These are phyloP conservation scores for Phycomyces nitens DNA, from an alignment of 192 early-diverging fungal genomes.

Conservation along the genomic window DNA sequence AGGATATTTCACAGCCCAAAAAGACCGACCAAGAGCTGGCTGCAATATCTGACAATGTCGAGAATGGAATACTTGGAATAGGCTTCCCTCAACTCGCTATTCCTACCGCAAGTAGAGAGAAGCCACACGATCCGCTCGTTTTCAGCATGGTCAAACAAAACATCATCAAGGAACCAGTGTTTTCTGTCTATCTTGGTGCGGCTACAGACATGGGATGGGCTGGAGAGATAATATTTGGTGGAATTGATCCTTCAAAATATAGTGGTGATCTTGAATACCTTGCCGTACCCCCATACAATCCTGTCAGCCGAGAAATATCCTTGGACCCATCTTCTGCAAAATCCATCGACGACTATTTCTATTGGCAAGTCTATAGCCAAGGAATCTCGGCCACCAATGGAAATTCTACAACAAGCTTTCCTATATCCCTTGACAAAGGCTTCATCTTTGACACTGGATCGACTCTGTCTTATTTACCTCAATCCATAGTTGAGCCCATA, in stretches of 20 bases:
- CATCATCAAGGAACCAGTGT: conserved; percentile 1
- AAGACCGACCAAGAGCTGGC: too few relatives aligned
- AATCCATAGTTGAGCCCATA: not conserved
- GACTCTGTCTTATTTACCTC: conserved; percentile 10
- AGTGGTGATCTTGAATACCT: conserved; percentile 41
- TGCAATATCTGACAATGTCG: not conserved
- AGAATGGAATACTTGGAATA: conserved; percentile 11
- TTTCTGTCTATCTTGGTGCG: conserved; percentile 6
- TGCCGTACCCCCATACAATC: conserved; percentile 4
- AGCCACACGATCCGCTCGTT: conserved; percentile 10
- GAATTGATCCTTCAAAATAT: conserved; percentile 39
- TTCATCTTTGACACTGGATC: conserved; percentile 16
- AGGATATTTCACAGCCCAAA: not conserved
- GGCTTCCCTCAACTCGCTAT: conserved; percentile 2
- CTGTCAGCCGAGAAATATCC: not conserved
- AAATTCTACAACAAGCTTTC: not conserved
- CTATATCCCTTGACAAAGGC: not conserved
- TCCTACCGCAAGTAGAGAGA: not conserved
- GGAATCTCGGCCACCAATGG: conserved; percentile 1
- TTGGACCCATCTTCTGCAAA: not conserved
- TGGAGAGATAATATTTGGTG: conserved; percentile 46
- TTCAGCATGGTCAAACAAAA: conserved; percentile 8
- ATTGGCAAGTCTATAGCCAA: conserved; percentile 22
- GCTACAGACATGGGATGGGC: not conserved
- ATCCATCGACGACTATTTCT: not conserved